A percentile compares a stretch with the other conserved stretches of the same genome.
These are phyloP conservation scores for Verruconis gallopava DNA, from an alignment of 2,329 filamentous ascomycete species.

Conservation along the genomic window DNA sequence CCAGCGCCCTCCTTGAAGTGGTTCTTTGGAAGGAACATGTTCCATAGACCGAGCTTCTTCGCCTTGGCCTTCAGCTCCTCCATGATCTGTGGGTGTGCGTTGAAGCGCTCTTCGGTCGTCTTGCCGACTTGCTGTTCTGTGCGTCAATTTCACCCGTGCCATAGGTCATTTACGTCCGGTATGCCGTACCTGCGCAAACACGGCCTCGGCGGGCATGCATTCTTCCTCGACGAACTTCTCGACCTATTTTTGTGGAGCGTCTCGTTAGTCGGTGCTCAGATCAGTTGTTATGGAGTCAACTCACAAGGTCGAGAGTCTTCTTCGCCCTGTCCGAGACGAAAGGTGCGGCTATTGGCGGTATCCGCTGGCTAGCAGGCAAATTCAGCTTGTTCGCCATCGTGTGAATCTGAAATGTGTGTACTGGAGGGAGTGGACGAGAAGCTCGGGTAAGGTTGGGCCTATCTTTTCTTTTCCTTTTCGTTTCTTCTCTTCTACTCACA, in stretches of 20 bases:
- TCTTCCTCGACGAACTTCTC: slow-evolving; percentile 96
- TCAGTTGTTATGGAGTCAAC: background rate
- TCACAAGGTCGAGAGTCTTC: slow-evolving; percentile 12
- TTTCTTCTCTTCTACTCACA: too few species aligned
- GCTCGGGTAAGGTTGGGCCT: too few species aligned
- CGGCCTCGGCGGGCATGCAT: slow-evolving; percentile 60
- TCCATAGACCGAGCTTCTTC: slow-evolving; percentile 78
- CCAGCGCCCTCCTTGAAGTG: slow-evolving; percentile 94
- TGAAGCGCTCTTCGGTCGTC: slow-evolving; percentile 60
- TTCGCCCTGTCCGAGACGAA: slow-evolving; percentile 10
- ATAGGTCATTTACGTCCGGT: slow-evolving; percentile 67
- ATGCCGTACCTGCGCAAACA: slow-evolving; percentile 44
- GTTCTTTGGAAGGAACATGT: slow-evolving; percentile 91
- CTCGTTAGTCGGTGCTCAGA: slow-evolving; percentile 6
- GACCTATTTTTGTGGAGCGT: slow-evolving; percentile 49
- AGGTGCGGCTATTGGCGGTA: slow-evolving; percentile 10
- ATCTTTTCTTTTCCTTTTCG: too few species aligned
- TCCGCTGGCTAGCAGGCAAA: slow-evolving; percentile 10
- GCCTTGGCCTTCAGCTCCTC: slow-evolving; percentile 85
- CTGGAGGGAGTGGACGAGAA: background rate
- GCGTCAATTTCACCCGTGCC: background rate
- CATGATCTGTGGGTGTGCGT: slow-evolving; percentile 63
- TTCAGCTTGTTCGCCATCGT: slow-evolving; percentile 1
- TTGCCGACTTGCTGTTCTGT: slow-evolving; percentile 4
- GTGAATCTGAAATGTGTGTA: background rate